Evolutionary conservation across 1,139 yeast species (phyloP).

Genomic region (Meyerozyma smithsonii): DNA sequence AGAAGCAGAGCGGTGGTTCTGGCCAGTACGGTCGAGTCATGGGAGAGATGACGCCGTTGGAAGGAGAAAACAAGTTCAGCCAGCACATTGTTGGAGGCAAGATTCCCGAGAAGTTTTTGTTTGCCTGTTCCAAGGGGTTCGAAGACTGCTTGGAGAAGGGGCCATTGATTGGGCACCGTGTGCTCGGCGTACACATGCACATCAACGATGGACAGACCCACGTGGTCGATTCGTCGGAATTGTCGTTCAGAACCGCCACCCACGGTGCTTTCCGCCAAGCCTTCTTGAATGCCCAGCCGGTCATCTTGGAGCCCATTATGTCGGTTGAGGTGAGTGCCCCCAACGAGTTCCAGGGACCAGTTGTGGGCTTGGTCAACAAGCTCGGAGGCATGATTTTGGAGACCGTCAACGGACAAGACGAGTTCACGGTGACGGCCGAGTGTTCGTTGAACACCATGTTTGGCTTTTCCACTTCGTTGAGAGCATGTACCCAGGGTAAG

Average conservation of each 20-base stretch:
- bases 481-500: conserved; percentile 98
- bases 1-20: conserved; percentile 99
- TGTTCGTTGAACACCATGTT: conserved; percentile 94
- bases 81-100: conserved; percentile 95
- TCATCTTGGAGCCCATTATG: conserved; percentile 95
- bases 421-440: conserved; percentile 88
- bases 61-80: conserved; percentile 67
- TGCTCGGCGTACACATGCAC: conserved; percentile 88
- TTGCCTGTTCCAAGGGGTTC: conserved; percentile 94
- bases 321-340: conserved; percentile 91
- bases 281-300: conserved; percentile 78
- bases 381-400: conserved; percentile 89
- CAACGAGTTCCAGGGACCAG: conserved; percentile 90
- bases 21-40: conserved; percentile 98
- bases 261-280: conserved; percentile 90
- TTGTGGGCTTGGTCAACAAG: conserved; percentile 88
- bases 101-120: conserved; percentile 89
- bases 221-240: conserved; percentile 94
- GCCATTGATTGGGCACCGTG: conserved; percentile 92
- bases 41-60: conserved; percentile 70
- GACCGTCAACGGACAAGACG: conserved; percentile 91
- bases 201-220: conserved; percentile 97
- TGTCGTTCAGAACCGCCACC: conserved; percentile 92
- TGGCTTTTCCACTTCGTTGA: conserved; percentile 90
- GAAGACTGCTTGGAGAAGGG: conserved; percentile 95